Conservation (phyloP, 306 rosid genomes). For the Senna tora region DNA sequence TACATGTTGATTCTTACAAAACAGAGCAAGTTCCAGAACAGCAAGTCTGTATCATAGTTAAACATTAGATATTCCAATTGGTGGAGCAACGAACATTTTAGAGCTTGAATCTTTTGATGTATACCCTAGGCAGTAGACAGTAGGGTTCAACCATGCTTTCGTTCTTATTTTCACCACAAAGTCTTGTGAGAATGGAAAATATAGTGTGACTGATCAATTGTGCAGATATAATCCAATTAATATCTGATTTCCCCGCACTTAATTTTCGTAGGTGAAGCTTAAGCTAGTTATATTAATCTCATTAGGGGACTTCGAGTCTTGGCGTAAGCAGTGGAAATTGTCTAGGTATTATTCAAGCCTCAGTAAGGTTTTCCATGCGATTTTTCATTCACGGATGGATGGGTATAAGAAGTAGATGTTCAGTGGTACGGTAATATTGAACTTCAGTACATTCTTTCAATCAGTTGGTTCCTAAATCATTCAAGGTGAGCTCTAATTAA, state of each 20-base stretch:
- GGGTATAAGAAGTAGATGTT: no score
- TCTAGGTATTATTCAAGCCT: not conserved
- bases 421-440: no score
- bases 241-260: not conserved
- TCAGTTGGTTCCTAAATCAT: no score
- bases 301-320: not conserved
- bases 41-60: slow-evolving; percentile 13
- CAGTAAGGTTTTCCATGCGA: not conserved
- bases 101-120: not conserved
- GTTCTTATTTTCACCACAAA: no score
- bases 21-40: slow-evolving; percentile 29
- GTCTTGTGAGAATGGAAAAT: slow-evolving; percentile 14
- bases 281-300: not conserved
- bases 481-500: no score
- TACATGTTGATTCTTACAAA: slow-evolving; percentile 37
- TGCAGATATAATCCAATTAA: not conserved
- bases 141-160: not conserved
- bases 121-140: not conserved
- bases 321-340: not conserved
- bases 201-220: slow-evolving; percentile 18
- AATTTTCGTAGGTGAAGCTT: not conserved
- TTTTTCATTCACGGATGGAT: no score
- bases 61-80: not conserved
- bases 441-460: no score
- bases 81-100: not conserved